Base-by-base conservation (phyloP, 1,139 yeast genomes). In the Zygosaccharomyces pseudobailii region DNA sequence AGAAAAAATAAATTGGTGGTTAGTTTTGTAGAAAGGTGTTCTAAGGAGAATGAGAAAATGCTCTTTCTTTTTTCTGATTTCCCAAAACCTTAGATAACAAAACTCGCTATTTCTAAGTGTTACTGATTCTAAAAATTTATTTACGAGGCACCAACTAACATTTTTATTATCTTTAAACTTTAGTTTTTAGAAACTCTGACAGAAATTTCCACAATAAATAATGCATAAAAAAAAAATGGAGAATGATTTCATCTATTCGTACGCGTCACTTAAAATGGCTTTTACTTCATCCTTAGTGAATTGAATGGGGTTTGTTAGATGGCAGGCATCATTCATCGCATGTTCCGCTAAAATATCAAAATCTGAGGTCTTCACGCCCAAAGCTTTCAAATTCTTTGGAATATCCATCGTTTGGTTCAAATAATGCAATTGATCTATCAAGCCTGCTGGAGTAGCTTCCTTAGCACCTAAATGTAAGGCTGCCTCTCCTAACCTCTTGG, bases 301-400 rank as follows among this genome's bases (percentile, higher is more conserved):
- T 33, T 49, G 56, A 36, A 55, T 46, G 31, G 57, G 58, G 48
- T 55, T 54, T 22, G 58, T 55, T 36, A 48, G 30, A 35, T 46
- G 51, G 27, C 57, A 55, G 30, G 55, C 57, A 45, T 55, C 58
- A 19, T 53, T 43, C 57, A 55, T 52, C 23, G 58, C 58, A 33
- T 55, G 44, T 6, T 48, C 53, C 37, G 57, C 57, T 40, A 54
- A 46, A 21, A 45, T 47, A 3, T 45, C 55, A 39, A 54, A 55
- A 37, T 55, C 56, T 43, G 48, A 57, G 20, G 28, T 39, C 51
- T 55, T 53, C 17, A 13, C 58, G 17, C 57, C 56, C 10, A 54
- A 43, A 2, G 48, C 57, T 41, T 52, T 53, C 46, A 55, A 42
- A 37, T 52, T 53, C 37, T 51, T 48, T 45, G 58, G 57, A 20